These are phyloP conservation scores for Coemansia sp. DNA, from an alignment of 192 early-diverging fungal genomes.

Conservation along the genomic window DNA sequence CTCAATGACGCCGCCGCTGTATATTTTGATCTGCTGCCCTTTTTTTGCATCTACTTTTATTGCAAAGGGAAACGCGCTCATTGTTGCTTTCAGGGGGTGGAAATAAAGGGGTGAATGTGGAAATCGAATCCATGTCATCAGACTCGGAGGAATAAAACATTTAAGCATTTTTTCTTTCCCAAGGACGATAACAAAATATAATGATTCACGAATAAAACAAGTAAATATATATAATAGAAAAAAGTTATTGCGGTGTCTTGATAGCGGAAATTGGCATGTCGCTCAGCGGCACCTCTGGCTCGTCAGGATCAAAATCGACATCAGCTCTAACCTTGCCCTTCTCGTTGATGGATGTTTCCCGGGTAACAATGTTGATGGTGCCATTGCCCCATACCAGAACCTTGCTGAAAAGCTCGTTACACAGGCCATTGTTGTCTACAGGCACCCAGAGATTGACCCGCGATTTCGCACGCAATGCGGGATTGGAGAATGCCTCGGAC, in stretches of 20 bases:
- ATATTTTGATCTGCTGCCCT: not conserved
- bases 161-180: no score
- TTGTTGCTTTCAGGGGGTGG: not conserved
- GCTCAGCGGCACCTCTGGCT: slow-evolving; percentile 2
- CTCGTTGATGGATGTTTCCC: slow-evolving; percentile 26
- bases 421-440: slow-evolving; percentile 38
- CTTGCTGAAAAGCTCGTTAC: slow-evolving; percentile 25
- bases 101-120: not conserved
- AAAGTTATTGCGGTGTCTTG: not conserved
- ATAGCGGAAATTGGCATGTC: not conserved
- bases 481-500: slow-evolving; percentile 39
- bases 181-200: no score
- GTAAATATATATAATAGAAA: not conserved
- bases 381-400: slow-evolving; percentile 22
- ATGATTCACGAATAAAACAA: no score
- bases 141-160: no score
- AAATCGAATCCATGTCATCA: no score
- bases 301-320: slow-evolving; percentile 46
- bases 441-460: slow-evolving; percentile 34
- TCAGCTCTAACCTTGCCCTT: slow-evolving; percentile 43
- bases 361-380: slow-evolving; percentile 28
- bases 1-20: no score
- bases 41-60: no score
- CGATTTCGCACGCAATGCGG: slow-evolving; percentile 34
- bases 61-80: no score